Evolutionary conservation across 176 grass and related monocot species (phyloP).

Genomic region (Hordeum marinum): DNA sequence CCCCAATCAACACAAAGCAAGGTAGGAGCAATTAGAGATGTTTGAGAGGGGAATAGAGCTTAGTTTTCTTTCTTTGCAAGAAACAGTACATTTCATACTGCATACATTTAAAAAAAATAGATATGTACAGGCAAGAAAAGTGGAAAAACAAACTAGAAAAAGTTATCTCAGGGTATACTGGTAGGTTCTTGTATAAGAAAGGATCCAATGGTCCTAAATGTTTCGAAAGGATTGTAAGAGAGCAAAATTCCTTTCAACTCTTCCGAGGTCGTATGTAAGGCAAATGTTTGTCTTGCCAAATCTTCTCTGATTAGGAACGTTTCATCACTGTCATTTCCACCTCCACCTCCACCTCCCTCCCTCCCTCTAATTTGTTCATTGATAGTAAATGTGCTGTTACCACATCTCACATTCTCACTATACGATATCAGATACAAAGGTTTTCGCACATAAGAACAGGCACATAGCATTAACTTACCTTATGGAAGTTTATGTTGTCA

Average conservation of each 20-base stretch:
- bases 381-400: background rate
- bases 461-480: slow-evolving; percentile 29
- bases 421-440: background rate
- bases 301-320: background rate
- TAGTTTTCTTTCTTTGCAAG: too few species aligned
- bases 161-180: background rate
- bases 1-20: too few species aligned
- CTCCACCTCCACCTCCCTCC: too few species aligned
- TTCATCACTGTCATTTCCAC: background rate
- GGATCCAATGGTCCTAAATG: background rate
- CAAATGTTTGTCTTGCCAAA: background rate
- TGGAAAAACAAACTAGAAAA: too few species aligned
- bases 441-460: background rate
- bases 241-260: background rate
- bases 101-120: too few species aligned
- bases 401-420: background rate
- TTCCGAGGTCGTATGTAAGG: background rate
- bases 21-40: too few species aligned
- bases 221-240: background rate
- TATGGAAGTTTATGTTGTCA: slow-evolving; percentile 90
- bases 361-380: background rate
- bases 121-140: too few species aligned
- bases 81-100: too few species aligned
- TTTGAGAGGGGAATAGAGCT: too few species aligned
- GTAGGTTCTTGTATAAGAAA: background rate